Base-by-base conservation (phyloP, 768 basidiomycete genomes). In the Gloeopeniophorella convolvens region DNA sequence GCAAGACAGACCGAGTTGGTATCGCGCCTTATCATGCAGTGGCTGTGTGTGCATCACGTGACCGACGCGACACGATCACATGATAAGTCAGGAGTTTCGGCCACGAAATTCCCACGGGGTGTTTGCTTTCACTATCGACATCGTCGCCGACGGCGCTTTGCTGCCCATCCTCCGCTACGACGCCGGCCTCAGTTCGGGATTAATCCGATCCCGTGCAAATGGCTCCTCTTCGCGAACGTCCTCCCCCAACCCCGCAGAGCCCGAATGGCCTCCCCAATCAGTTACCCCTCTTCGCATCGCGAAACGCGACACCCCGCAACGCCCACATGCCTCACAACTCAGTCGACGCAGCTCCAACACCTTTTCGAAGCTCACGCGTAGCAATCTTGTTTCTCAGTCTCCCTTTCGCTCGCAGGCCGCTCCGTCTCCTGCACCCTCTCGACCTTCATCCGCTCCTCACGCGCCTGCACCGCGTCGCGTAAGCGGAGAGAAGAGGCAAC, bases 301-400 rank as follows among this genome's bases (percentile, higher is more conserved):
- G 13, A 89, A 89, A 63, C 78, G 85, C 51, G 83, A 84, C 48
- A 62, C 65, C 10, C 65, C 66, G 5, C 57, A 54, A 71, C 73
- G 37, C 11, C 58, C 56, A 15, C 56, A 67, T 18, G 74, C 70
- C 39, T 70, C 79, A 37, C 65, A 68, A n/a, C 66, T 89, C 37
- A 80, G 82, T 41, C 79, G 89, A 27, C 77, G 89, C 35, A 74
- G 79, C 13, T 89, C 86, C 7, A 83, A 80, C 34, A 89, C 85
- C 65, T 91, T 83, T 68, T 83, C 78, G 57, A 88, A 88, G 65
- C 76, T 90, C 56, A 77, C 75, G 60, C 82, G 71, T 59, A 87
- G 82, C 63, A 82, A 84, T 62, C 81, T 90, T 48, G 89, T 92
- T 15, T 82, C 84, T 24, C 89, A 89, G 58, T 92, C 89, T 10